Conservation (phyloP, 768 basidiomycete species). For the Serendipita vermifera region DNA sequence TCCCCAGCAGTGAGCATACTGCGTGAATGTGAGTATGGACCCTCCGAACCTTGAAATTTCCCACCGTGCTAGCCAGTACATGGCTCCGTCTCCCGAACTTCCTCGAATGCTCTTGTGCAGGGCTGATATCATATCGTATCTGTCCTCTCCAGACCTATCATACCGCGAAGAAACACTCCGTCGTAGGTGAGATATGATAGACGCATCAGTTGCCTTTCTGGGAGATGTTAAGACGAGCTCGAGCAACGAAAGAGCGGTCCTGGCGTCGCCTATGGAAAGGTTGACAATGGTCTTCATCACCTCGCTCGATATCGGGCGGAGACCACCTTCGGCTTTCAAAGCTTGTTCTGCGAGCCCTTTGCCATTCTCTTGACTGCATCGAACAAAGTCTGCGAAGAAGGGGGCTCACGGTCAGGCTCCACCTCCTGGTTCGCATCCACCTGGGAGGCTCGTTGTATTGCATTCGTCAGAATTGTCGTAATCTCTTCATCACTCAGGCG, state of each 20-base stretch:
- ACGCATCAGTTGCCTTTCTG: constrained; percentile 29
- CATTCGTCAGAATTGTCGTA: constrained; percentile 41
- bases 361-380: constrained; percentile 10
- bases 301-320: constrained; percentile 34
- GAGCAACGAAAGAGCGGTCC: constrained; percentile 63
- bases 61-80: constrained; percentile 70
- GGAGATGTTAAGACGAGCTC: constrained; percentile 49
- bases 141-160: constrained; percentile 62
- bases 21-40: constrained; percentile 6
- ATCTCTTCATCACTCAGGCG: constrained; percentile 54
- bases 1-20: constrained; percentile 70
- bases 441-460: constrained; percentile 29
- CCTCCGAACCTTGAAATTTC: neutral
- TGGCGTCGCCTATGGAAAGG: constrained; percentile 55
- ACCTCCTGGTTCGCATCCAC: constrained; percentile 5
- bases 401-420: constrained; percentile 7
- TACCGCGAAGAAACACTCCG: constrained; percentile 54
- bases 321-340: neutral
- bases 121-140: constrained; percentile 73
- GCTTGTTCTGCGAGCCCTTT: neutral
- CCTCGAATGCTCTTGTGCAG: constrained; percentile 76
- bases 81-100: constrained; percentile 58
- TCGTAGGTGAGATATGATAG: constrained; percentile 44
- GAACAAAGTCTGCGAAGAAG: neutral
- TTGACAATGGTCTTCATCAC: constrained; percentile 39